Evolutionary conservation across 2,329 filamentous ascomycete species (phyloP).

Genomic region (Exophiala mesophila): DNA sequence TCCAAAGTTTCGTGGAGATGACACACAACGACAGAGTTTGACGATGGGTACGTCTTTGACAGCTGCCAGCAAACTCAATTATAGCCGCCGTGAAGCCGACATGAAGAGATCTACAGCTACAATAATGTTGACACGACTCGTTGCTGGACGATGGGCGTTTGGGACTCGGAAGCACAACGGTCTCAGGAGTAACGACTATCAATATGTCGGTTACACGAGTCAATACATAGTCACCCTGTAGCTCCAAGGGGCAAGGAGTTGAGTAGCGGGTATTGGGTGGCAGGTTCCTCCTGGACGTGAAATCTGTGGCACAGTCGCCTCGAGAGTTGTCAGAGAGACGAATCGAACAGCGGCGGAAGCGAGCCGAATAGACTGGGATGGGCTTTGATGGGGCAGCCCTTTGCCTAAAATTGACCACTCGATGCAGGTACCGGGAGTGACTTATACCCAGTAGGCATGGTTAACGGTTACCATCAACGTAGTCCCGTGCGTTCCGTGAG

Average conservation of each 20-base stretch:
- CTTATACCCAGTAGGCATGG: not conserved
- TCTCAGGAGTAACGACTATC: not conserved
- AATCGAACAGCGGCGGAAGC: not conserved
- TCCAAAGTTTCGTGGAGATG: slow-evolving; percentile 1
- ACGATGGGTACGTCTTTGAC: slow-evolving; percentile 5
- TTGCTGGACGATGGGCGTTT: not conserved
- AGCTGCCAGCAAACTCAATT: slow-evolving; percentile 5
- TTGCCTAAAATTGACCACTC: not conserved
- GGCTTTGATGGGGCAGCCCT: no score
- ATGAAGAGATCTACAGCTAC: slow-evolving; percentile 1
- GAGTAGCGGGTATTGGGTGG: no score
- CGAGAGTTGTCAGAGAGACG: not conserved
- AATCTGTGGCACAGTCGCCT: not conserved
- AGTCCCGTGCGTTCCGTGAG: no score
- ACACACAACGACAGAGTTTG: slow-evolving; percentile 1
- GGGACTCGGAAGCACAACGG: not conserved
- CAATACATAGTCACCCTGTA: no score
- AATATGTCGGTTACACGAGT: not conserved
- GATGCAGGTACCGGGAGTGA: not conserved
- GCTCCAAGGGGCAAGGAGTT: no score
- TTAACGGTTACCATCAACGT: no score
- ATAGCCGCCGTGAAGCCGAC: not conserved
- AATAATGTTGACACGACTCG: slow-evolving; percentile 4
- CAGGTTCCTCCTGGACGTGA: no score
- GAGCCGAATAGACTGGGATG: no score